These are phyloP conservation scores for Colletotrichum graminicola DNA, from an alignment of 2,329 filamentous ascomycete genomes.

Conservation along the genomic window DNA sequence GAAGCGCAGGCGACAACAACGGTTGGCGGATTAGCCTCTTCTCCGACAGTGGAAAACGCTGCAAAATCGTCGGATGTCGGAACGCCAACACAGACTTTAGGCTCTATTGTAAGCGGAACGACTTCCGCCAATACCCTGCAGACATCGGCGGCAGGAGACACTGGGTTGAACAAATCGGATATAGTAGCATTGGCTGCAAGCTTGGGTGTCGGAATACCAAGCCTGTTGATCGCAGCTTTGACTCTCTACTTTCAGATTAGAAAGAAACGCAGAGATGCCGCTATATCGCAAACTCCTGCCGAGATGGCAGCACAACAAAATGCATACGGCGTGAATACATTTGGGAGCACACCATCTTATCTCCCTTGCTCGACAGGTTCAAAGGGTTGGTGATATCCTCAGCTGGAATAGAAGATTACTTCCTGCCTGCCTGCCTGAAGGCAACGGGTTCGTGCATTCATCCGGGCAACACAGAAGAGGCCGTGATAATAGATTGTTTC, in stretches of 20 bases:
- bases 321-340: not conserved
- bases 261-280: conserved; percentile 41
- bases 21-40: not conserved
- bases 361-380: not conserved
- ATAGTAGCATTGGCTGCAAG: conserved; percentile 46
- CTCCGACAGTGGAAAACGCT: not conserved
- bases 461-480: not conserved
- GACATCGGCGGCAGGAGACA: conserved; percentile 13
- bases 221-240: conserved; percentile 49
- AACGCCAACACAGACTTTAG: conserved; percentile 2
- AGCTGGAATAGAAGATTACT: not conserved
- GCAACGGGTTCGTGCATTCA: not conserved
- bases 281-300: not conserved
- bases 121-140: conserved; percentile 3
- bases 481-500: too few species aligned
- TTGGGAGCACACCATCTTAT: not conserved
- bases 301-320: not conserved
- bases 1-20: conserved; percentile 24
- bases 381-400: not conserved
- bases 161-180: conserved; percentile 46
- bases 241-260: conserved; percentile 43
- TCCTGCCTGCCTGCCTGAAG: not conserved
- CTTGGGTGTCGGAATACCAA: conserved; percentile 49
- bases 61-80: not conserved
- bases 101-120: not conserved